Percentiles rank a stretch among this genome's conserved stretches.
phyloP scores from a whole-genome alignment of 2,329 filamentous ascomycete species.

The Aspergillus latus region DNA sequence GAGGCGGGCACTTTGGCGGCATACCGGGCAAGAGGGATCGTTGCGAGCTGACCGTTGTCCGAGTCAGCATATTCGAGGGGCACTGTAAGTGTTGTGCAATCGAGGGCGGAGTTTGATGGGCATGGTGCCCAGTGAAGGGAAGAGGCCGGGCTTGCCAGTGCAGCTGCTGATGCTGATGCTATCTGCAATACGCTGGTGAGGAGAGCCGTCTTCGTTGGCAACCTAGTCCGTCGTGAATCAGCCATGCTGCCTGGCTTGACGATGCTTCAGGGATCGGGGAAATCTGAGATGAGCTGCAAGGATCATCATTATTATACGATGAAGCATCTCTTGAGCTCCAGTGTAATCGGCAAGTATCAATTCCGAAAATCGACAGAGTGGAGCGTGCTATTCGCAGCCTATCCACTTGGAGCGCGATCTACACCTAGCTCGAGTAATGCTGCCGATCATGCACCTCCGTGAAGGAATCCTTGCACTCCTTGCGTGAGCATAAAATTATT shows the following conservation, averaged over 20 bases:
- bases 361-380: neutral
- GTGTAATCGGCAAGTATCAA: neutral
- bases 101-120: neutral
- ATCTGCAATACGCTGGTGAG: neutral
- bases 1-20: neutral
- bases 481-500: no score
- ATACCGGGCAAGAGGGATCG: neutral
- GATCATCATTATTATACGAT: neutral
- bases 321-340: neutral
- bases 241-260: neutral
- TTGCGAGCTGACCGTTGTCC: neutral
- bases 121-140: conserved; percentile 8
- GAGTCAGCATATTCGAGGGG: conserved; percentile 12
- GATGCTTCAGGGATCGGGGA: neutral
- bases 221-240: no score
- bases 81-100: conserved; percentile 8
- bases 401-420: neutral
- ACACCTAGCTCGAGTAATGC: neutral
- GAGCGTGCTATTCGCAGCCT: neutral
- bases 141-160: neutral
- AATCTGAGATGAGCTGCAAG: no score
- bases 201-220: neutral
- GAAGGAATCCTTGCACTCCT: neutral
- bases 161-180: neutral
- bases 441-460: neutral